These are phyloP conservation scores for Xylariaceae sp. DNA, from an alignment of 2,329 filamentous ascomycete species.

Conservation along the genomic window DNA sequence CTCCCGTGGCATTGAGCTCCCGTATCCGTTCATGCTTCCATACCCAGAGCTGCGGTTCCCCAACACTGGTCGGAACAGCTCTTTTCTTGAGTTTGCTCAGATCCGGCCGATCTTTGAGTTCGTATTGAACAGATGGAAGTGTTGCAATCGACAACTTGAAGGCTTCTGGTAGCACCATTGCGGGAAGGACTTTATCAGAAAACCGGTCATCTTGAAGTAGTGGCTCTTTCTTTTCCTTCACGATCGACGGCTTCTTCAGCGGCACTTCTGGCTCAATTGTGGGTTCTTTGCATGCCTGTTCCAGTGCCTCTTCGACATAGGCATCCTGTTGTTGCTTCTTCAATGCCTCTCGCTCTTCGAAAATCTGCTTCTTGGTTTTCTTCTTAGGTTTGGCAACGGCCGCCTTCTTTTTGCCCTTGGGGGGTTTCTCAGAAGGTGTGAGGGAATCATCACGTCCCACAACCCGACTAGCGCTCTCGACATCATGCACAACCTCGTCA, in stretches of 20 bases:
- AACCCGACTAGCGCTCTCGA: constrained; percentile 46
- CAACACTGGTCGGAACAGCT: constrained; percentile 42
- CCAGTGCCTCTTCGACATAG: constrained; percentile 42
- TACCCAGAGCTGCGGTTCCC: constrained; percentile 51
- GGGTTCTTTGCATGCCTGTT: constrained; percentile 35
- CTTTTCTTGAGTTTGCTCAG: constrained; percentile 45
- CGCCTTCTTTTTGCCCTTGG: constrained; percentile 53
- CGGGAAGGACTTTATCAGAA: constrained; percentile 44
- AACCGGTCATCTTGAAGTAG: constrained; percentile 44
- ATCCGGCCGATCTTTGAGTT: constrained; percentile 46
- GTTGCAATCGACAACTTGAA: constrained; percentile 44
- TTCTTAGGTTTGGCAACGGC: constrained; percentile 48
- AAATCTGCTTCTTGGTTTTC: constrained; percentile 50
- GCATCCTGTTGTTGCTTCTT: constrained; percentile 60
- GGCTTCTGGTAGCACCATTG: constrained; percentile 42
- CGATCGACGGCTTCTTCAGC: constrained; percentile 19
- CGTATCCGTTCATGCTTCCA: constrained; percentile 55
- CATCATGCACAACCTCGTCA: constrained; percentile 46
- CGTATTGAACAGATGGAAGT: constrained; percentile 42
- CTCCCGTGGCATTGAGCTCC: constrained; percentile 48
- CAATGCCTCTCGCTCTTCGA: constrained; percentile 46
- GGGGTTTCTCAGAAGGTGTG: constrained; percentile 40
- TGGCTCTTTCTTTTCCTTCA: constrained; percentile 28
- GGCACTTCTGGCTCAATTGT: constrained; percentile 28
- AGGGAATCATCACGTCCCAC: constrained; percentile 40